Percentiles rank a stretch among this genome's conserved stretches.
phyloP scores from a whole-genome alignment of 495 filamentous ascomycete genomes.

The Xylaria palmicola region DNA sequence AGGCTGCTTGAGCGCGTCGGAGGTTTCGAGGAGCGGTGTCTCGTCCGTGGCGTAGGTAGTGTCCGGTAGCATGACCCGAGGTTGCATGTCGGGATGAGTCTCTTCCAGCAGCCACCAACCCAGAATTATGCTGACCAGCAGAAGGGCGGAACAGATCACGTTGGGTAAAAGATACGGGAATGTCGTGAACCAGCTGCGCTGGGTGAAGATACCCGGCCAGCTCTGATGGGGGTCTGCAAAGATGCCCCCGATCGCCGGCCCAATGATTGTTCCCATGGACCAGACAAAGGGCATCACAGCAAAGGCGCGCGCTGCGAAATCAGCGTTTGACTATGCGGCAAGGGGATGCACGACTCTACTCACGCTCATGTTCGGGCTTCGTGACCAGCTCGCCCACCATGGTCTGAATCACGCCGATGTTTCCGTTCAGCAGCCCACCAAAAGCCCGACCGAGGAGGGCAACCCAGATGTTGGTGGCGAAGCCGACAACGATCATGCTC shows the following conservation, averaged over 20 bases:
- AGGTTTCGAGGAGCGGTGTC: conserved; percentile 69
- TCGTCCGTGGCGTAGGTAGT: conserved; percentile 57
- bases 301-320: conserved; percentile 65
- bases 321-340: conserved; percentile 20
- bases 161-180: conserved; percentile 86
- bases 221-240: conserved; percentile 71
- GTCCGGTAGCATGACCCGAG: conserved; percentile 53
- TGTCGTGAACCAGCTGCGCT: conserved; percentile 62
- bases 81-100: conserved; percentile 77
- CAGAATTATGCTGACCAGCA: conserved; percentile 69
- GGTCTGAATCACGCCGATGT: conserved; percentile 87
- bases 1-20: conserved; percentile 66
- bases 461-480: conserved; percentile 75
- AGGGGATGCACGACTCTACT: conserved; percentile 31
- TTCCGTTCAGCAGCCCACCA: conserved; percentile 81
- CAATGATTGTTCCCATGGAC: conserved; percentile 82
- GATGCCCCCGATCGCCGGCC: conserved; percentile 76
- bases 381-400: conserved; percentile 84
- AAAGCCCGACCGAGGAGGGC: conserved; percentile 72
- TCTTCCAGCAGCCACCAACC: conserved; percentile 75
- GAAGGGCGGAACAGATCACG: conserved; percentile 68
- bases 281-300: conserved; percentile 86
- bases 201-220: conserved; percentile 64
- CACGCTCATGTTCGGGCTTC: conserved; percentile 80
- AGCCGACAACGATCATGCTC: conserved; percentile 78